These are phyloP conservation scores for Spergularia bocconei DNA, from an alignment of 148 eudicot genomes.

Conservation along the genomic window DNA sequence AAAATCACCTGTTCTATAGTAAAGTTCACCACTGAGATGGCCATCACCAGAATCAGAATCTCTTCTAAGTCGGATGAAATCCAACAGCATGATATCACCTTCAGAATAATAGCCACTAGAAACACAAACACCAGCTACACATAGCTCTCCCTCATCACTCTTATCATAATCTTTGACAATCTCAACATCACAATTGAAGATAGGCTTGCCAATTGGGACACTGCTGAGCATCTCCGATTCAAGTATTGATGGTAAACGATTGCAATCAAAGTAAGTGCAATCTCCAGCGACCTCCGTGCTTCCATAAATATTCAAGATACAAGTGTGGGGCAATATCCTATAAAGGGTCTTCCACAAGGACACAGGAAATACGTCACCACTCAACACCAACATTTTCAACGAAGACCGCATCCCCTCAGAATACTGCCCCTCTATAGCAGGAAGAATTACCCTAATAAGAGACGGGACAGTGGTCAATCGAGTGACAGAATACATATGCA, in stretches of 20 bases:
- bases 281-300: constrained; percentile 98
- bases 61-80: constrained; percentile 36
- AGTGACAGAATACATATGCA: constrained; percentile 61
- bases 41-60: constrained; percentile 29
- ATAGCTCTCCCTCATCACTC: constrained; percentile 66
- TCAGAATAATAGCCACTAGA: constrained; percentile 60
- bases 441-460: constrained; percentile 63
- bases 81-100: constrained; percentile 33
- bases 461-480: constrained; percentile 85
- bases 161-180: constrained; percentile 53
- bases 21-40: constrained; percentile 20
- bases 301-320: constrained; percentile 83
- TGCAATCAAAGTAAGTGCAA: constrained; percentile 90
- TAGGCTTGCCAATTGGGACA: constrained; percentile 80
- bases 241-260: constrained; percentile 43
- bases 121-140: constrained; percentile 66
- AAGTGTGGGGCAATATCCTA: constrained; percentile 54
- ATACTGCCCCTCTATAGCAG: constrained; percentile 43
- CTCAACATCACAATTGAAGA: constrained; percentile 59
- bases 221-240: constrained; percentile 54
- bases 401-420: constrained; percentile 34
- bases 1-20: constrained; percentile 83
- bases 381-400: constrained; percentile 63
- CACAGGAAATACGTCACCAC: constrained; percentile 75
- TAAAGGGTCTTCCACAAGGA: constrained; percentile 56